Evolutionary conservation across 768 basidiomycete species (phyloP), one percentile per base, ranked within the genome.

Genomic region (Lentinula sp.): DNA sequence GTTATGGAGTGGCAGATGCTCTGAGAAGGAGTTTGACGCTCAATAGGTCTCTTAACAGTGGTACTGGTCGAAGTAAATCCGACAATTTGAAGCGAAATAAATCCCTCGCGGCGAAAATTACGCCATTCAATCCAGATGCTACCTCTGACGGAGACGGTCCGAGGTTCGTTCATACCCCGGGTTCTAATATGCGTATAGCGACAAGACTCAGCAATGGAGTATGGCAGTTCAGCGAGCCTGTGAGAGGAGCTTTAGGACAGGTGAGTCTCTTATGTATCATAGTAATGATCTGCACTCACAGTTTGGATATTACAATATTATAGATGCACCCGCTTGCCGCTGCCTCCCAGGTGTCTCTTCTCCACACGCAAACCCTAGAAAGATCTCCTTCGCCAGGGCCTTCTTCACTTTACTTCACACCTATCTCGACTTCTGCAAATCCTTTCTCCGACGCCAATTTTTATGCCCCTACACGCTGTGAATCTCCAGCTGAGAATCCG

Each of bases 91-190:
- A 16, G 16, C 16, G 18, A 54, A 37, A n/a, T 21, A 54, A 54
- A 32, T 54, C 53, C 5, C 31, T 54, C 8, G 53, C 53, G 10
- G 53, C 53, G 18, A 54, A 54, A 54, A 54, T 54, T 11, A 54
- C 53, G 1, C 53, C 53, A 4, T 54, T 54, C 53, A 54, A 54
- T 39, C 53, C 32, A 34, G 34, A 52, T 34, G 4, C 34, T 6
- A 31, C 50, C n/a, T 39, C n/a, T 54, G 53, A 34, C 4, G 34
- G 34, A 7, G 53, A 54, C 34, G 31, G 51, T 21, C 53, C 32
- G 16, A 54, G 53, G 53, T 54, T 54, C 13, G 53, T 54, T 37
- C 53, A 54, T 54, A 54, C 53, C 4, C 53, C 53, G 7, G 53
- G 53, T 11, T 5, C 35, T 34, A 54, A 54, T 54, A 54, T 54